Base-by-base conservation (phyloP, 163 green algal genomes). In the Scenedesmus sp. region DNA sequence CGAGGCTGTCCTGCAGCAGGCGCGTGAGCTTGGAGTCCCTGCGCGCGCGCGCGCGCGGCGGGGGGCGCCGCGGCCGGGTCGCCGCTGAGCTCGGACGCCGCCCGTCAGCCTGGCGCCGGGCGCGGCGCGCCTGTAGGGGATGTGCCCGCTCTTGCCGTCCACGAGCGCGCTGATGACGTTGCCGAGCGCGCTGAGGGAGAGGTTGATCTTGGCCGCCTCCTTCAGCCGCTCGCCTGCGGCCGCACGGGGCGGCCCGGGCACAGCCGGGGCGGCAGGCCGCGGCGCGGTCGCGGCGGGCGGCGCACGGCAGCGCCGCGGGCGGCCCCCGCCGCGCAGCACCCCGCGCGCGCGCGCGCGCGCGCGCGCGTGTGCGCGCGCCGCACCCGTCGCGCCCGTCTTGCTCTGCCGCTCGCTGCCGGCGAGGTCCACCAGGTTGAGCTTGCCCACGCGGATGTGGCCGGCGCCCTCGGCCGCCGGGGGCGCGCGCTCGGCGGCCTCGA, bases 1-100 rank as follows among this genome's bases (percentile, higher is more conserved):
- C 90, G 50, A 95, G 77, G 10, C 86, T 91, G 84, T 95, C 89
- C 84, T 95, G 77, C 69, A 98, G 86, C 57, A 98, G 86, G 14
- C 94, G 87, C 4, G 94, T 98, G 51, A 98, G 91, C 88, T 98
- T 98, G 74, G 85, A 94, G 85, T 97, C 93, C 31, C 94, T 83
- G 82, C 91, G 92, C 9, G 87, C 85, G 17, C 39, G 29, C 17
- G 24, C 54, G 33, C n/a, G 17, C 54, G 33, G 54, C 54, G 4
- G 3, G 54, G 28, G n/a, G n/a, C n/a, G n/a, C n/a, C n/a, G n/a
- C n/a, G n/a, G n/a, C n/a, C n/a, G n/a, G n/a, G n/a, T n/a, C n/a
- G n/a, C n/a, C n/a, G n/a, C n/a, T n/a, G n/a, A n/a, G n/a, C n/a
- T n/a, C n/a, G n/a, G n/a, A n/a, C n/a, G n/a, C n/a, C n/a, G n/a